Evolutionary conservation across 306 rosid species (phyloP).

Genomic region (Ochetophila trinervis): DNA sequence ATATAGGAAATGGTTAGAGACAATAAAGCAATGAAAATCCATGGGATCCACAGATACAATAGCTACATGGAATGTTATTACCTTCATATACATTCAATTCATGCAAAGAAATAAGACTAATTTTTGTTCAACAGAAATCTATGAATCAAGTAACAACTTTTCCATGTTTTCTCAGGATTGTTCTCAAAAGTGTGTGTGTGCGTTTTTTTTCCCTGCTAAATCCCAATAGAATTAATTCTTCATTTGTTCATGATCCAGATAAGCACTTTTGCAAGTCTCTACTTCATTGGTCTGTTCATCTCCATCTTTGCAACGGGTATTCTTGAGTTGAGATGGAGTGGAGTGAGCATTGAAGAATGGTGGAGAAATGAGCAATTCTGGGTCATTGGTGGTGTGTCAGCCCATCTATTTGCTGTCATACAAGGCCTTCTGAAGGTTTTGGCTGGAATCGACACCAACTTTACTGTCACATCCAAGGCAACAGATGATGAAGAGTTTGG

Average conservation of each 20-base stretch:
- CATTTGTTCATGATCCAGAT: constrained; percentile 54
- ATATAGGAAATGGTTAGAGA: constrained; percentile 5
- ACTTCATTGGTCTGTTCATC: constrained; percentile 73
- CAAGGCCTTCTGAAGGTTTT: constrained; percentile 91
- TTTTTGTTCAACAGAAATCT: neutral
- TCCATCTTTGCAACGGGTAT: constrained; percentile 86
- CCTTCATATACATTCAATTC: neutral
- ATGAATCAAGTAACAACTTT: neutral
- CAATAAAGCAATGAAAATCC: neutral
- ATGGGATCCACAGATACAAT: neutral
- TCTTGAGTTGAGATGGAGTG: constrained; percentile 97
- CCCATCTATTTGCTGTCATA: constrained; percentile 81
- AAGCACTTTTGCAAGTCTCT: constrained; percentile 86
- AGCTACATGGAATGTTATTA: neutral
- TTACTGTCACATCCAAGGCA: constrained; percentile 89
- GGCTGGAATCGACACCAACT: constrained; percentile 88
- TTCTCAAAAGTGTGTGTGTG: too few relatives aligned
- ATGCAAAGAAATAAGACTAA: neutral
- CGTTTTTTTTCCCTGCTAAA: neutral
- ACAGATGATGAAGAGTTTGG: constrained; percentile 87
- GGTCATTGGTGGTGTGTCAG: constrained; percentile 98
- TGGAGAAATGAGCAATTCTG: constrained; percentile 99
- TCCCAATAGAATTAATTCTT: constrained; percentile 19
- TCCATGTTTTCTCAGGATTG: neutral
- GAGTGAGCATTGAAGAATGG: constrained; percentile 98